phyloP scores from a whole-genome alignment of 768 basidiomycete species.

The Dendrothele bispora region DNA sequence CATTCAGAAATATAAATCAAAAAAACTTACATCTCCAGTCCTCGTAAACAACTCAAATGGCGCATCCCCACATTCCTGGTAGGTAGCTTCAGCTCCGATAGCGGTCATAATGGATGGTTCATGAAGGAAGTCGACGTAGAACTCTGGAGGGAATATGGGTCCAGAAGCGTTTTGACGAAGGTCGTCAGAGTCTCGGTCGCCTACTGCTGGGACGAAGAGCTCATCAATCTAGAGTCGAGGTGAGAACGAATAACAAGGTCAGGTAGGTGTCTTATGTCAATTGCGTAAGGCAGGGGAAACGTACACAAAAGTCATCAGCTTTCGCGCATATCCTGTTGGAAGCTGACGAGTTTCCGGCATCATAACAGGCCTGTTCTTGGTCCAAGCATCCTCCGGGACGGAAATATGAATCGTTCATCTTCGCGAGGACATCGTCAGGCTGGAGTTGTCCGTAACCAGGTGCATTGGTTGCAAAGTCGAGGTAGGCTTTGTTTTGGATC shows the following conservation, averaged over 20 bases:
- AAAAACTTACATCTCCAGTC: constrained; percentile 55
- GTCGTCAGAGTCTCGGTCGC: constrained; percentile 54
- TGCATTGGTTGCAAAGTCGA: constrained; percentile 59
- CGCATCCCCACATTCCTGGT: constrained; percentile 48
- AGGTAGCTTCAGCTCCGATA: constrained; percentile 55
- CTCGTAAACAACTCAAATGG: constrained; percentile 40
- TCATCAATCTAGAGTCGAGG: constrained; percentile 36
- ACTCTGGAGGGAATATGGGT: constrained; percentile 57
- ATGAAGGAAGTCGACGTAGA: constrained; percentile 48
- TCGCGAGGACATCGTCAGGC: constrained; percentile 39
- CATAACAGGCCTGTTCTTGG: constrained; percentile 55
- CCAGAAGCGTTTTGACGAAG: constrained; percentile 50
- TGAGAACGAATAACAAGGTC: no score
- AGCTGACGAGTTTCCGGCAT: constrained; percentile 41
- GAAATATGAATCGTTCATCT: constrained; percentile 51
- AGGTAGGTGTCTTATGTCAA: not conserved
- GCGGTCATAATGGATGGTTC: constrained; percentile 31
- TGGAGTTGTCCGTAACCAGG: constrained; percentile 69
- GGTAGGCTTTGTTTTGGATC: constrained; percentile 60
- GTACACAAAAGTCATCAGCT: constrained; percentile 59
- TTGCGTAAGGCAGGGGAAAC: constrained; percentile 21
- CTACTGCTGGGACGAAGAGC: constrained; percentile 51
- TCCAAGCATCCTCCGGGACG: constrained; percentile 49
- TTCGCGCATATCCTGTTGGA: constrained; percentile 50
- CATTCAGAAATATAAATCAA: not conserved